phyloP scores from a whole-genome alignment of 257 asterid species.

The Plantago ovata region DNA sequence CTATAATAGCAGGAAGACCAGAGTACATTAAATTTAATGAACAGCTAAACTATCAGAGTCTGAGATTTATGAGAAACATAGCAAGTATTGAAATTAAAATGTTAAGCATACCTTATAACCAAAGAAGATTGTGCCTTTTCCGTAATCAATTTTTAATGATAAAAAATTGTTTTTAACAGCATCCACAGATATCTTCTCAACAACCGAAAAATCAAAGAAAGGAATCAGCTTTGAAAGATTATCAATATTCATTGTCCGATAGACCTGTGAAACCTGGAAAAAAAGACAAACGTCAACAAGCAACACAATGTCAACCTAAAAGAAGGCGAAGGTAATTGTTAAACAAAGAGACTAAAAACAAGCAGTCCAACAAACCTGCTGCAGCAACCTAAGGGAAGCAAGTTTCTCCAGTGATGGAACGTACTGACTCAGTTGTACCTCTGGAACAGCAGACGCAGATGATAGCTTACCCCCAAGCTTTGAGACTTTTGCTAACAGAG shows the following conservation, averaged over 20 bases:
- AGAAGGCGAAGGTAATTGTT: background rate
- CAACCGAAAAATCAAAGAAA: constrained; percentile 66
- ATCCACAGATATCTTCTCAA: constrained; percentile 86
- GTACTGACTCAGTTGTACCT: constrained; percentile 59
- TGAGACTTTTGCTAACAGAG: constrained; percentile 58
- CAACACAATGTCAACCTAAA: background rate
- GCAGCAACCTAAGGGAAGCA: constrained; percentile 82
- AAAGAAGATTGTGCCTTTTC: constrained; percentile 73
- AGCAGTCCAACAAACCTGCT: constrained; percentile 42
- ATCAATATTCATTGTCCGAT: constrained; percentile 72
- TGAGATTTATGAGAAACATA: background rate
- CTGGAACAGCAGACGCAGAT: constrained; percentile 74
- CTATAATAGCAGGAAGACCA: too few species aligned
- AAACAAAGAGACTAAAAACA: background rate
- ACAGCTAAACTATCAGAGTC: background rate
- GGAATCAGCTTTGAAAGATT: constrained; percentile 62
- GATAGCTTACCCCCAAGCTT: constrained; percentile 81
- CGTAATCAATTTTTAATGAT: constrained; percentile 74
- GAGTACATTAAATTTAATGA: background rate
- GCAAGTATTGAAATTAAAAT: constrained; percentile 2
- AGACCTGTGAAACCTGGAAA: constrained; percentile 80
- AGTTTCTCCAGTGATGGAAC: constrained; percentile 75
- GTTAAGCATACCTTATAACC: constrained; percentile 55
- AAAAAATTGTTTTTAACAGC: constrained; percentile 74
- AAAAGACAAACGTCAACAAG: constrained; percentile 8